phyloP scores from a whole-genome alignment of 2,329 filamentous ascomycete species.

The Ceratocystis cacaofunesta region DNA sequence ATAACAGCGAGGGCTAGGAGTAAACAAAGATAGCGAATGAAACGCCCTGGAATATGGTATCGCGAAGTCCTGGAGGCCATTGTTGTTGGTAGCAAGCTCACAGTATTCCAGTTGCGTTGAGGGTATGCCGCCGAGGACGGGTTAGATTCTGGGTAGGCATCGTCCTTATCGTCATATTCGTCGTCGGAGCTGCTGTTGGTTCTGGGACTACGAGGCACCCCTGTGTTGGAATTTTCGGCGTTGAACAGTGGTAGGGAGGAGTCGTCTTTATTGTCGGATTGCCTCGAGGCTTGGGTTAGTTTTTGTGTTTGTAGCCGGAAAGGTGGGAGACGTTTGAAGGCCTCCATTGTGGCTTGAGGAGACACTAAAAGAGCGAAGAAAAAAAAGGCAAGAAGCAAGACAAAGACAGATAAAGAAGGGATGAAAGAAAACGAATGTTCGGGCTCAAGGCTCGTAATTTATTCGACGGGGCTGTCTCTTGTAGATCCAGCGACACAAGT shows the following conservation, averaged over 20 bases:
- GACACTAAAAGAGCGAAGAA: background rate
- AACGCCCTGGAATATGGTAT: constrained; percentile 54
- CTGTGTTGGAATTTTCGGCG: constrained; percentile 32
- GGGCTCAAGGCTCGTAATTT: background rate
- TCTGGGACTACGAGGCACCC: background rate
- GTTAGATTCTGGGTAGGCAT: background rate
- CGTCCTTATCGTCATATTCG: constrained; percentile 2
- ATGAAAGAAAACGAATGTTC: background rate
- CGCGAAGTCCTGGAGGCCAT: constrained; percentile 30
- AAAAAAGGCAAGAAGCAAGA: background rate
- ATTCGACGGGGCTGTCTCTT: background rate
- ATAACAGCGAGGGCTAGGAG: constrained; percentile 53
- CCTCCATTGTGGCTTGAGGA: constrained; percentile 10
- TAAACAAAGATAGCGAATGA: constrained; percentile 66
- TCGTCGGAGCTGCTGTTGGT: constrained; percentile 5
- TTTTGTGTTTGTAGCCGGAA: constrained; percentile 8
- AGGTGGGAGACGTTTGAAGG: constrained; percentile 14
- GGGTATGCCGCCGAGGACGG: constrained; percentile 8
- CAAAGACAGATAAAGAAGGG: background rate
- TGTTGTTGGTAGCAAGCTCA: background rate
- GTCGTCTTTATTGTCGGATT: constrained; percentile 26
- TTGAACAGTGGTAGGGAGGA: constrained; percentile 19
- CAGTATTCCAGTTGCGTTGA: background rate
- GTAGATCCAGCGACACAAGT: background rate
- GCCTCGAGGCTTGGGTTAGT: constrained; percentile 21